Evolutionary conservation across 345 rosid genomes (phyloP).

Genomic region (Aquilaria malaccensis): DNA sequence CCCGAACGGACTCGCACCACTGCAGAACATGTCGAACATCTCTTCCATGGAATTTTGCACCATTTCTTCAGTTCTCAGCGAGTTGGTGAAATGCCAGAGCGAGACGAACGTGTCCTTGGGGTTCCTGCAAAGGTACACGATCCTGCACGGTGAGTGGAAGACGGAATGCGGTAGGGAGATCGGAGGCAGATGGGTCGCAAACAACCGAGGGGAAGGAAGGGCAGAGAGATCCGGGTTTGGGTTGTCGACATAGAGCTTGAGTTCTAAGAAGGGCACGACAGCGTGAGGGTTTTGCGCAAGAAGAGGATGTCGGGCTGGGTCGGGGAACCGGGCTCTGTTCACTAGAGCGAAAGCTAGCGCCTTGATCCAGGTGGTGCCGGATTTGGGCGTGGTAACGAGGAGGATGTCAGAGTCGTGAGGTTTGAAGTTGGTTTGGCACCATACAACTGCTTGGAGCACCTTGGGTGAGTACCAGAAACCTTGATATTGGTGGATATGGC

Average conservation of each 20-base stretch:
- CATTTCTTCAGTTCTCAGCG: slow-evolving; percentile 17
- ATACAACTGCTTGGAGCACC: slow-evolving; percentile 30
- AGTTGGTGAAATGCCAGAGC: slow-evolving; percentile 49
- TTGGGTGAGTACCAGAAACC: slow-evolving; percentile 42
- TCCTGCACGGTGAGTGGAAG: slow-evolving; percentile 29
- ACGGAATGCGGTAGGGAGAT: slow-evolving; percentile 30
- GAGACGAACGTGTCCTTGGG: slow-evolving; percentile 56
- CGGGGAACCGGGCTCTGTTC: slow-evolving; percentile 18
- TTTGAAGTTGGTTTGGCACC: slow-evolving; percentile 36
- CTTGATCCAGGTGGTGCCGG: slow-evolving; percentile 65
- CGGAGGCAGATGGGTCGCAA: slow-evolving; percentile 33
- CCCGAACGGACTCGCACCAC: slow-evolving; percentile 38
- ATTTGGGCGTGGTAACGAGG: slow-evolving; percentile 50
- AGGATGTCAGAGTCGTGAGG: slow-evolving; percentile 35
- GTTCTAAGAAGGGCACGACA: slow-evolving; percentile 51
- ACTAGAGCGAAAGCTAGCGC: slow-evolving; percentile 38
- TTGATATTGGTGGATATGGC: slow-evolving; percentile 32
- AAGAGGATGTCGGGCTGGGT: slow-evolving; percentile 33
- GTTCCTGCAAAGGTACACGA: slow-evolving; percentile 52
- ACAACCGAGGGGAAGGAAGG: slow-evolving; percentile 31
- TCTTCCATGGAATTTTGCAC: slow-evolving; percentile 26
- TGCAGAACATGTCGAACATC: slow-evolving; percentile 34
- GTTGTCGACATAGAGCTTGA: slow-evolving; percentile 13
- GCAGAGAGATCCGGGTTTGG: slow-evolving; percentile 21
- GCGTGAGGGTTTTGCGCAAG: slow-evolving; percentile 44